A percentile compares a stretch with the other conserved stretches of the same genome.
Conservation (phyloP, 2,329 filamentous ascomycete genomes). For the Fusarium sp. region DNA sequence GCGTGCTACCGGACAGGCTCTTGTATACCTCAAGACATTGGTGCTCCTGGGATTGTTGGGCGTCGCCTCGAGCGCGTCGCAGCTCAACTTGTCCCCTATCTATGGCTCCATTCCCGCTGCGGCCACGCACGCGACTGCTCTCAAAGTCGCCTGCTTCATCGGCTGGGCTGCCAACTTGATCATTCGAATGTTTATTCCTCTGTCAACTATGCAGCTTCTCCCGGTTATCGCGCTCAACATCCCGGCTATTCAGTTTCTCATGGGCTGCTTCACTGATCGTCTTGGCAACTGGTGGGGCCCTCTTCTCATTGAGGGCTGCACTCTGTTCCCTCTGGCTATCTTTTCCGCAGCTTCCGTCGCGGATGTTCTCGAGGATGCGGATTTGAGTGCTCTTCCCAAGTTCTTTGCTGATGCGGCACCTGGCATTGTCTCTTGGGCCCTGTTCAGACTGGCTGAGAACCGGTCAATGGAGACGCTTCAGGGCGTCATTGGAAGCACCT, state of each 20-base stretch:
- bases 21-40: constrained; percentile 52
- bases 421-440: constrained; percentile 72
- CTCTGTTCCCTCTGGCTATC: constrained; percentile 75
- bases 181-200: constrained; percentile 58
- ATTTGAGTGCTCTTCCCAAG: constrained; percentile 65
- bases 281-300: constrained; percentile 80
- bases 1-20: constrained; percentile 51
- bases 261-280: constrained; percentile 73
- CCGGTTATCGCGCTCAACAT: constrained; percentile 81
- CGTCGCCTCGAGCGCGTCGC: constrained; percentile 75
- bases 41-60: constrained; percentile 57
- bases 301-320: constrained; percentile 76
- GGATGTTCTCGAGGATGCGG: constrained; percentile 70
- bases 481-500: constrained; percentile 67
- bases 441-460: constrained; percentile 67
- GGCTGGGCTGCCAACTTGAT: constrained; percentile 77
- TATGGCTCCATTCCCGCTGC: constrained; percentile 86
- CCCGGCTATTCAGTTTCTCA: constrained; percentile 76
- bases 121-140: constrained; percentile 74
- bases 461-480: constrained; percentile 55
- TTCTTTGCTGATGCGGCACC: constrained; percentile 72
- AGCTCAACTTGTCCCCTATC: constrained; percentile 83
- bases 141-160: constrained; percentile 73
- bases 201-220: constrained; percentile 65
- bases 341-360: constrained; percentile 73